These are phyloP conservation scores for Leccinum ochraceum DNA, from an alignment of 768 basidiomycete genomes.

Conservation along the genomic window DNA sequence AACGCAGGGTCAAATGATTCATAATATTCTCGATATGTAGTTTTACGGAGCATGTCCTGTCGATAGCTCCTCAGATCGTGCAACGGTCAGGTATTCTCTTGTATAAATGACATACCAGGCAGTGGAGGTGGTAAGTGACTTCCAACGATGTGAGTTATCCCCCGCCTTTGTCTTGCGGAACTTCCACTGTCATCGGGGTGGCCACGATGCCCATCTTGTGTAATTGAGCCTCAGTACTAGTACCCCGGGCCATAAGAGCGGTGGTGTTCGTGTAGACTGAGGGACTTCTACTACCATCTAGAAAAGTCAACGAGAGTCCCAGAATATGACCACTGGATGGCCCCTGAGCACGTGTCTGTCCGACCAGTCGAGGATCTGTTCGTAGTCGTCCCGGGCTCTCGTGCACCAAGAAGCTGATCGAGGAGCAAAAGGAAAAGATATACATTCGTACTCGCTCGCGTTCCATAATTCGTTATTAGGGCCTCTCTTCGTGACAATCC, in stretches of 20 bases:
- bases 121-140: conserved; percentile 8
- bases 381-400: too few species aligned
- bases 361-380: too few species aligned
- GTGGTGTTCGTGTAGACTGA: too few species aligned
- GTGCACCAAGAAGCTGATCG: too few species aligned
- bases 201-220: neutral
- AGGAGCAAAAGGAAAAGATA: too few species aligned
- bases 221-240: neutral
- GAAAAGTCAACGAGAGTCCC: too few species aligned
- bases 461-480: too few species aligned
- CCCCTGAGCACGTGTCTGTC: too few species aligned
- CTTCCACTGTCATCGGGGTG: conserved; percentile 1
- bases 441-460: too few species aligned
- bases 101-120: conserved; percentile 1
- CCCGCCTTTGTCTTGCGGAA: conserved; percentile 7
- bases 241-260: neutral
- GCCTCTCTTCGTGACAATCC: neutral
- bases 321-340: too few species aligned
- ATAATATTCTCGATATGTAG: conserved; percentile 5
- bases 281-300: too few species aligned
- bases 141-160: conserved; percentile 14
- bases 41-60: conserved; percentile 11
- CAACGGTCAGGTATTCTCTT: neutral
- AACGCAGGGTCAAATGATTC: conserved; percentile 1
- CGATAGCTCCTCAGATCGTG: neutral